phyloP scores from a whole-genome alignment of 2,329 filamentous ascomycete genomes.

The Dactylellina haptotyla region DNA sequence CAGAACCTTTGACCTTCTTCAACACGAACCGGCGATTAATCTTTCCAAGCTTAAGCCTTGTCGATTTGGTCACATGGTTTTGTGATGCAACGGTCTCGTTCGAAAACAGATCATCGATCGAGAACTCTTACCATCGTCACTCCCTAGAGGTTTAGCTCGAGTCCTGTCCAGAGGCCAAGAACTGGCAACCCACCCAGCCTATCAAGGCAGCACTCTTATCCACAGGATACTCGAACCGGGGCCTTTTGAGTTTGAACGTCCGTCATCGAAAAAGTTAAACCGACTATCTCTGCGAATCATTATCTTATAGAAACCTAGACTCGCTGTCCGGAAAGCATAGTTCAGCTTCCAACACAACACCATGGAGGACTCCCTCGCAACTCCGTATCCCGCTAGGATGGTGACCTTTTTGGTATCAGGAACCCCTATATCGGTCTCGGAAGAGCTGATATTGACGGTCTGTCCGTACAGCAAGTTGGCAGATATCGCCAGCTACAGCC shows the following conservation, averaged over 20 bases:
- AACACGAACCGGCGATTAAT: conserved; percentile 11
- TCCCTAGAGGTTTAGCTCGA: conserved; percentile 9
- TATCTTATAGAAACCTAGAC: neutral
- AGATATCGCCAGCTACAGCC: conserved; percentile 55
- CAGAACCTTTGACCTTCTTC: conserved; percentile 9
- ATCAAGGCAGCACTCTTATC: conserved; percentile 12
- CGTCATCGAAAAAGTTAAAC: conserved; percentile 25
- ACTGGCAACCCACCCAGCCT: too few relatives aligned
- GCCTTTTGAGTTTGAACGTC: neutral
- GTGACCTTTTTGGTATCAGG: conserved; percentile 51
- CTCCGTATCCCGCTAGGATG: conserved; percentile 41
- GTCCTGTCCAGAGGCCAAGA: neutral
- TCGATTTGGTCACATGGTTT: conserved; percentile 38
- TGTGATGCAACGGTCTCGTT: conserved; percentile 16
- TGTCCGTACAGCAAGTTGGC: conserved; percentile 56
- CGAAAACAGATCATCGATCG: conserved; percentile 10
- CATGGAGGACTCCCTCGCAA: conserved; percentile 43
- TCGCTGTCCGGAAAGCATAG: conserved; percentile 23
- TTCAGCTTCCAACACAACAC: conserved; percentile 33
- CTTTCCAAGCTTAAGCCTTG: conserved; percentile 1
- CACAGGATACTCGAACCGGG: conserved; percentile 10
- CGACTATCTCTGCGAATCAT: conserved; percentile 7
- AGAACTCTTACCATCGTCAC: conserved; percentile 16
- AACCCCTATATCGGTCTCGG: conserved; percentile 52
- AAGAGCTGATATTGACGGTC: conserved; percentile 53